Percentiles rank a stretch among this genome's conserved stretches.
These are phyloP conservation scores for Phaeosphaeria sp. DNA, from an alignment of 2,329 filamentous ascomycete genomes.

Conservation along the genomic window DNA sequence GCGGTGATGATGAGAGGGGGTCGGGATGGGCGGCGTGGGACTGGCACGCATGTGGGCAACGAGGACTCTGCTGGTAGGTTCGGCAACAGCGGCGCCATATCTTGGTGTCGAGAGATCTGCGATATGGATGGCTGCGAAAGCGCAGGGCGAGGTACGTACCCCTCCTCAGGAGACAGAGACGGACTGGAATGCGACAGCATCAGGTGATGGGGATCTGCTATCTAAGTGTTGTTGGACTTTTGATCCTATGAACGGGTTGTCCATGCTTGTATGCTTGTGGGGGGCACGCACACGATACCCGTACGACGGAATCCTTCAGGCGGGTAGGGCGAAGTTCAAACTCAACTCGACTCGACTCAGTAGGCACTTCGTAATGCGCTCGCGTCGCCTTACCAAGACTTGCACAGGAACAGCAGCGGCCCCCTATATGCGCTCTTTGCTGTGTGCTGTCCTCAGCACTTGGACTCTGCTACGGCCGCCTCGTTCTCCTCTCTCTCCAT, in stretches of 20 bases:
- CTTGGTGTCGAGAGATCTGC: background rate
- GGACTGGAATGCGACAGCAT: background rate
- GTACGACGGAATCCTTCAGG: background rate
- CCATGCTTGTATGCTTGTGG: background rate
- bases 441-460: background rate
- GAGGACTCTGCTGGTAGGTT: background rate
- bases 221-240: background rate
- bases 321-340: background rate
- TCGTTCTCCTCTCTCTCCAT: background rate
- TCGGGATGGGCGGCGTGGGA: background rate
- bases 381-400: background rate
- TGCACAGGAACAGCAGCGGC: background rate
- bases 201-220: conserved; percentile 1
- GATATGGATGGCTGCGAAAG: background rate
- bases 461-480: background rate
- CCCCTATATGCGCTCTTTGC: background rate
- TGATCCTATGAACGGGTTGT: background rate
- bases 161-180: background rate
- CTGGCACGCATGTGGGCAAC: background rate
- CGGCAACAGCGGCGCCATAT: background rate
- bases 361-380: background rate
- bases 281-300: background rate
- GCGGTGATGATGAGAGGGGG: conserved; percentile 1
- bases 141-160: background rate
- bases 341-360: background rate